Evolutionary conservation across 1,284 basidiomycete species (phyloP).

Genomic region (Athelia psychrophila): DNA sequence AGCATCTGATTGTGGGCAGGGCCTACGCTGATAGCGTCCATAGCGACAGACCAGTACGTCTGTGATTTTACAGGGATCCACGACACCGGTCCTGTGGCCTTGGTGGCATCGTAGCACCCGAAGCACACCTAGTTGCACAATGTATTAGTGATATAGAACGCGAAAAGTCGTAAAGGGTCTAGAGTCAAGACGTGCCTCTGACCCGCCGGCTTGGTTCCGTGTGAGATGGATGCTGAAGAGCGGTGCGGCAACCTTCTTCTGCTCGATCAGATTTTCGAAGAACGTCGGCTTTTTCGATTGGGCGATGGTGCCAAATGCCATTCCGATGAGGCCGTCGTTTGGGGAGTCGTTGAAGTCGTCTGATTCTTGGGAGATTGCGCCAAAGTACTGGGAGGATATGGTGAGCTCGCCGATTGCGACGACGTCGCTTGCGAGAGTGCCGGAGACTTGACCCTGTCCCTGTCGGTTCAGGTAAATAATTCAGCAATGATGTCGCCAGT

Average conservation of each 20-base stretch:
- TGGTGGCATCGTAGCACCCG: constrained; percentile 53
- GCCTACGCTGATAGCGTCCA: constrained; percentile 41
- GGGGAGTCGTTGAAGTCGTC: constrained; percentile 41
- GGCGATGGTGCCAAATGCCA: constrained; percentile 57
- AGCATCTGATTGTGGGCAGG: constrained; percentile 10
- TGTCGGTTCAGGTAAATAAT: constrained; percentile 19
- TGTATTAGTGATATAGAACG: no score
- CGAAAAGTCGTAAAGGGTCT: not conserved
- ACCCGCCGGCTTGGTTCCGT: constrained; percentile 41
- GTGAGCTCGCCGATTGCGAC: constrained; percentile 44
- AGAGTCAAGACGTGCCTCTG: constrained; percentile 37
- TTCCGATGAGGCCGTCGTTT: constrained; percentile 53
- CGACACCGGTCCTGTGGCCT: constrained; percentile 38
- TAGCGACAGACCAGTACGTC: constrained; percentile 55
- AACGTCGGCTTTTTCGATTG: constrained; percentile 45
- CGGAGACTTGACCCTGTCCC: constrained; percentile 49
- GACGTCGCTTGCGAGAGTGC: constrained; percentile 43
- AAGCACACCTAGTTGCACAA: constrained; percentile 45
- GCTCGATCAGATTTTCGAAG: constrained; percentile 57
- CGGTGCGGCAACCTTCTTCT: constrained; percentile 38
- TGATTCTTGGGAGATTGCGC: constrained; percentile 39
- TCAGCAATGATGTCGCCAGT: not conserved
- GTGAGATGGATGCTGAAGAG: constrained; percentile 59
- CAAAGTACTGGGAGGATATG: constrained; percentile 46
- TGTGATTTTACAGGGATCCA: constrained; percentile 55